Percentiles rank a stretch among this genome's conserved stretches.
These are phyloP conservation scores for Barbarea vulgaris DNA, from an alignment of 345 rosid genomes.

Conservation along the genomic window DNA sequence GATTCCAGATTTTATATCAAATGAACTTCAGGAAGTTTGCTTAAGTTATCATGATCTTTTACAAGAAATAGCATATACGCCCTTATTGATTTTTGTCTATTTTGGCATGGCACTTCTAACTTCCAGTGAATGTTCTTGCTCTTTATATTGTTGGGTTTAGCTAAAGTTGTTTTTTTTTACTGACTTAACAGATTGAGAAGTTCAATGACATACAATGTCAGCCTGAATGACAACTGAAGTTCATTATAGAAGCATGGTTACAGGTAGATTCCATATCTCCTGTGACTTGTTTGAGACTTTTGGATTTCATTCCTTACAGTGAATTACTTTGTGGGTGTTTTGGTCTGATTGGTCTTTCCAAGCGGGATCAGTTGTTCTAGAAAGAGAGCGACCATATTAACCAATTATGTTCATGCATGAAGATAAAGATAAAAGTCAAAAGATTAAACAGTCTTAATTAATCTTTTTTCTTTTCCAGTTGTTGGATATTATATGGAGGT, in stretches of 20 bases:
- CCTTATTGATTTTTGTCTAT: constrained; percentile 8
- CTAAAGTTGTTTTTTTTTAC: constrained; percentile 14
- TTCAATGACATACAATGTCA: constrained; percentile 81
- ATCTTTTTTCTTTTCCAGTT: background rate
- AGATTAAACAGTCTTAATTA: background rate
- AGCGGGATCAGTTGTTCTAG: background rate
- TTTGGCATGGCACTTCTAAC: constrained; percentile 1
- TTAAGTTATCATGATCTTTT: background rate
- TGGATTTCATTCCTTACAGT: constrained; percentile 20
- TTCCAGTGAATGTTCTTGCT: background rate
- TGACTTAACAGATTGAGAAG: constrained; percentile 62
- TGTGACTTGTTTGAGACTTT: background rate
- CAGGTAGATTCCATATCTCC: constrained; percentile 53
- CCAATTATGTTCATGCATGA: too few relatives aligned
- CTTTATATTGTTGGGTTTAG: constrained; percentile 2
- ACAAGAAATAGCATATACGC: background rate
- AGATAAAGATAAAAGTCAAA: background rate
- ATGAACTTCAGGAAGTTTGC: constrained; percentile 2
- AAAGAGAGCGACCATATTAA: too few relatives aligned
- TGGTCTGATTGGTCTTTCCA: background rate
- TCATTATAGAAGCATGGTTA: constrained; percentile 86
- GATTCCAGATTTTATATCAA: background rate
- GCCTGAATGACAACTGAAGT: constrained; percentile 84
- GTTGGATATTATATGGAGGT: background rate
- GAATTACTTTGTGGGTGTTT: background rate